These are phyloP conservation scores for Pseudogymnoascus sp. DNA, from an alignment of 2,329 filamentous ascomycete genomes.

Conservation along the genomic window DNA sequence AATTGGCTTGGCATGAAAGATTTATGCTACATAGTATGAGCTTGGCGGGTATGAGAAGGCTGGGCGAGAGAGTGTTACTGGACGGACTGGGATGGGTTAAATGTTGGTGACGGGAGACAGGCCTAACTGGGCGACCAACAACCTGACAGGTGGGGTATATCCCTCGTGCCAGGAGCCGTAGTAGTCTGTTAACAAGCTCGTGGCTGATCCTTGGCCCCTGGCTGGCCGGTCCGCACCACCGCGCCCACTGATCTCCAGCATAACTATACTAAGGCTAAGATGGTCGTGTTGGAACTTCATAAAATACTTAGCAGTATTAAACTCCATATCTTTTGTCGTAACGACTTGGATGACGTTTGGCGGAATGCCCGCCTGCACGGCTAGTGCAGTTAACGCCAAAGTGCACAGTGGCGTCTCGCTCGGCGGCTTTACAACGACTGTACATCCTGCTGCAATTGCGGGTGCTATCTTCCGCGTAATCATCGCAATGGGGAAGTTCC, in stretches of 20 bases:
- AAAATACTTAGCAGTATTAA: background rate
- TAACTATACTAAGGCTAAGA: background rate
- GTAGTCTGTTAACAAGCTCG: background rate
- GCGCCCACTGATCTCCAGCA: background rate
- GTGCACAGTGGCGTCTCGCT: conserved; percentile 56
- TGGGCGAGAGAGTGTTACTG: background rate
- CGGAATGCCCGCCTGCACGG: conserved; percentile 42
- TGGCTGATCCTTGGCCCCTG: background rate
- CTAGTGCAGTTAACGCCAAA: conserved; percentile 43
- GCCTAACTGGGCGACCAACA: background rate
- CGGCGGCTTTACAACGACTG: conserved; percentile 65
- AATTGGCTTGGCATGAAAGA: background rate
- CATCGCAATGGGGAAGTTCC: conserved; percentile 65
- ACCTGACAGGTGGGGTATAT: background rate
- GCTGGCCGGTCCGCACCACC: background rate
- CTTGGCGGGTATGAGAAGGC: background rate
- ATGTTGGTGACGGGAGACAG: background rate
- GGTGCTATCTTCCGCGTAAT: conserved; percentile 58
- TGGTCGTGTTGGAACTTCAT: background rate
- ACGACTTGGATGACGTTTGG: conserved; percentile 53
- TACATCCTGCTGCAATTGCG: conserved; percentile 62
- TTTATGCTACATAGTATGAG: background rate
- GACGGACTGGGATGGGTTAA: background rate
- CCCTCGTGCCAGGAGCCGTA: background rate
- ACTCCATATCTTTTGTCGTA: conserved; percentile 36